Evolutionary conservation across 441 rosid genomes (phyloP), one percentile per base, ranked within the genome.

Genomic region (Sinapis alba): DNA sequence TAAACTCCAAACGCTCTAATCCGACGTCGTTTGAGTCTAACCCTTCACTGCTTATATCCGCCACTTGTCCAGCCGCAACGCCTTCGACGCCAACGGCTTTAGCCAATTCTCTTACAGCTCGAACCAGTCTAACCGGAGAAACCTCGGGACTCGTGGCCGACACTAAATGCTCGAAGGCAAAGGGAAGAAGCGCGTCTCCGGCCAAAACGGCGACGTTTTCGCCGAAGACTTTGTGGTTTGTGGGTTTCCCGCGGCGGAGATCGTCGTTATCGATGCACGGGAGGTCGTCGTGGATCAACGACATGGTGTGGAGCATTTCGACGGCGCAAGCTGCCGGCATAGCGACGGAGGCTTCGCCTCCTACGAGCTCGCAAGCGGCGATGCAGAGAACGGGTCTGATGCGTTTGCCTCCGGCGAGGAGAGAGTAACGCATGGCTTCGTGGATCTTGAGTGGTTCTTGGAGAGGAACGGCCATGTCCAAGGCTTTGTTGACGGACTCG

Each of bases 261-360:
- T 89, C 93, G 73, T 88, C 98, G 84, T 94, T 87, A 21, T 94
- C 98, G 97, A 94, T 90, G 62, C 94, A 90, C 9, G 97, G 97
- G 3, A 94, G 80, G 59, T 92, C 97, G 56, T 92, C 98, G 54
- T 92, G 97, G 71, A 92, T 90, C 7, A 92, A 78, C 1, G 95
- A 94, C 98, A 92, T 90, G 63, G 97, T 86, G 68, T 94, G 97
- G 69, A 92, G 84, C 97, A 92, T 94, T 45, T 94, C 96, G 15
- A 92, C 86, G 24, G 95, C 97, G 61, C 93, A 92, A 21, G 97
- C 93, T 0, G 94, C 87, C 0, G 93, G 91, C 94, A 94, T 88
- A 16, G 93, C 96, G 70, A 51, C 30, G 7, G 90, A 71, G 47
- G 88, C 89, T 10, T 73, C 9, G 5, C 98, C 96, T 0, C 97